Base-by-base conservation (phyloP, 1,284 basidiomycete species). In the Marasmius oreades region DNA sequence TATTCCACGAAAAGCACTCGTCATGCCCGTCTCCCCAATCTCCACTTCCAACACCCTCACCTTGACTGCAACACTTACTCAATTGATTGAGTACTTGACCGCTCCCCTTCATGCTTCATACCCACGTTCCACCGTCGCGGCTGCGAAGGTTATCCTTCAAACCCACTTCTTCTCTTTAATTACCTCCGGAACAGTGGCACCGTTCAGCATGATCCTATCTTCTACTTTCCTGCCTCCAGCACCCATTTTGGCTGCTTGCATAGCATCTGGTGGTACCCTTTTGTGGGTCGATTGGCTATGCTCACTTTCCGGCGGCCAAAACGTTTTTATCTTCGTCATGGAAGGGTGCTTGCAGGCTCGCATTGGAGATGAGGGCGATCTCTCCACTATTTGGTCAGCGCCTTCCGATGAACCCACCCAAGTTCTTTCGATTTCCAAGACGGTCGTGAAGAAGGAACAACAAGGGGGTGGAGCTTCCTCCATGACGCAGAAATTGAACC, bases 351-450 rank as follows among this genome's bases (percentile, higher is more conserved):
- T 50, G n/a, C 23, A 31, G n/a, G 6, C 31, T n/a, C 24, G 31
- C 11, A 23, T 46, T 46, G 45, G 45, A 28, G 47, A 50, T 18
- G 26, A 50, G 26, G 16, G 28, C 26, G 47, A 33, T n/a, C 24
- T 18, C n/a, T 18, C 24, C 26, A 31, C 28, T 8, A 14, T 50
- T 7, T 50, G 47, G 47, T 31, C 47, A 5, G 47, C 23, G 14
- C 26, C 24, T 31, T 16, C 39, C 5, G 39, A 31, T 28, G 47
- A 50, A 16, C 26, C 47, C 28, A 5, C 31, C 26, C 26, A 50
- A 31, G 26, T 50, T 50, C 26, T 50, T 50, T n/a, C 26, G 26
- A 50, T 50, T 26, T 50, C 47, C 10, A 50, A 50, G 47, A 50
- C 31, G 12, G 26, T n/a, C 47, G 8, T 33, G 47, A 18, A 28